Base-by-base conservation (phyloP, 1,284 basidiomycete genomes). In the Apiotrichum gamsii region DNA sequence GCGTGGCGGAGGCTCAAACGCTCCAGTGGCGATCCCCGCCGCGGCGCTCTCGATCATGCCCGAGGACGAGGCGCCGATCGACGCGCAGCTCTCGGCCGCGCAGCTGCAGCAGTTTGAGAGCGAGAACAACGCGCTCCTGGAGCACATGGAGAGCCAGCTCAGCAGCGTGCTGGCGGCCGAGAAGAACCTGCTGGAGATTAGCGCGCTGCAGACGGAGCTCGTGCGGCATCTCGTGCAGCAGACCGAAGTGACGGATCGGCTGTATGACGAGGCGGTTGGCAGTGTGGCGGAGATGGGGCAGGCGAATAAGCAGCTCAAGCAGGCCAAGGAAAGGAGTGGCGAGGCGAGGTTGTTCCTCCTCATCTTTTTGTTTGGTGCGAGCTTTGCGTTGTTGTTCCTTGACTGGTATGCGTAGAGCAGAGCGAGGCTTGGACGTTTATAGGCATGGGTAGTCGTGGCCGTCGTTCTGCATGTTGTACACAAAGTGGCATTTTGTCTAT, bases 31-130 rank as follows among this genome's bases (percentile, higher is more conserved):
- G 0, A 28, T 42, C 3, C 42, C 51, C 0, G 20, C 39, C 1
- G 37, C 39, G 8, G 47, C 47, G 2, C 33, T 50, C 33, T 38
- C 41, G 4, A 57, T 65, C 38, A 42, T 61, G 2, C 54, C 60
- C 6, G 46, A 50, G 3, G 62, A 64, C 44, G 61, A 63, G 31
- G 46, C 58, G 3, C 51, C 62, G 15, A 67, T 72, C 43, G 66
- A 70, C 35, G 37, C 46, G 11, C 51, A 67, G 41, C 58, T 75
- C 4, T 67, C 69, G 3, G 54, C 62, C 8, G 64, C 60, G n/a
- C 78, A 79, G 56, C 70, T 78, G 40, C 76, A 78, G 51, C 70
- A 74, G 59, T 78, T 78, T 51, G 76, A 78, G 37, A 67, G 68
- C 6, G 78, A 80, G 57, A 76, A 78, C 39, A 74, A 73, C 5